Percentiles rank a stretch among this genome's conserved stretches.
Conservation (phyloP, 2,329 filamentous ascomycete genomes). For the Aureobasidium subglaciale region DNA sequence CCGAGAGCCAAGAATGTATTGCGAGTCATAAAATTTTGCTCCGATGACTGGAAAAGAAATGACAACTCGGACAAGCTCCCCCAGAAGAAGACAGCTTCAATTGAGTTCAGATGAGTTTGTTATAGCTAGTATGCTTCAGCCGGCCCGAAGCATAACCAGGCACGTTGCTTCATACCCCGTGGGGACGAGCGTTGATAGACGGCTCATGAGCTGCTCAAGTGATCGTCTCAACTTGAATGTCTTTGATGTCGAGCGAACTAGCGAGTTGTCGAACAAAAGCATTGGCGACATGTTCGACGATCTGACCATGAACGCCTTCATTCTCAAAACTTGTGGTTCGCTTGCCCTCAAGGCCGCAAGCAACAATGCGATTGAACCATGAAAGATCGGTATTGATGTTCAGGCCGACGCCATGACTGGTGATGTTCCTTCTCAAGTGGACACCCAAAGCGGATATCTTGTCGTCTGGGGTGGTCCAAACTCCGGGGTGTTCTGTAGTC, state of each 20-base stretch:
- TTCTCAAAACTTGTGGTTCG: conserved; percentile 65
- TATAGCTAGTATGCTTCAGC: conserved; percentile 5
- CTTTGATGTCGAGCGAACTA: conserved; percentile 23
- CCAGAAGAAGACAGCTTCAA: not conserved
- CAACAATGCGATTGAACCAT: conserved; percentile 71
- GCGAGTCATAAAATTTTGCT: not conserved
- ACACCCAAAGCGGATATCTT: conserved; percentile 92
- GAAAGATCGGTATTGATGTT: conserved; percentile 61
- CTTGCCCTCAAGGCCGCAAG: conserved; percentile 78
- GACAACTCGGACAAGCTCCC: not conserved
- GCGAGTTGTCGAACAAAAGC: conserved; percentile 37
- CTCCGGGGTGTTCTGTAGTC: conserved; percentile 71
- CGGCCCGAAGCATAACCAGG: not conserved
- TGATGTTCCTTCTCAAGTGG: conserved; percentile 78
- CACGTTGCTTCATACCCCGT: not conserved
- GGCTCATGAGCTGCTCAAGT: not conserved
- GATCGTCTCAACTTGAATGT: conserved; percentile 17
- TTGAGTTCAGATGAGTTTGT: not conserved
- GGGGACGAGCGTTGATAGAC: not conserved
- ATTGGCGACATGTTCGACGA: conserved; percentile 33
- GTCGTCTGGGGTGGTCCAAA: conserved; percentile 56
- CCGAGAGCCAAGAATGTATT: not conserved
- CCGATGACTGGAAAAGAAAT: not conserved
- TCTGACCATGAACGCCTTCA: conserved; percentile 37
- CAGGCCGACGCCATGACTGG: conserved; percentile 75